Conservation (phyloP, 2,329 filamentous ascomycete genomes). For the Ceratocystis diversiconidia region DNA sequence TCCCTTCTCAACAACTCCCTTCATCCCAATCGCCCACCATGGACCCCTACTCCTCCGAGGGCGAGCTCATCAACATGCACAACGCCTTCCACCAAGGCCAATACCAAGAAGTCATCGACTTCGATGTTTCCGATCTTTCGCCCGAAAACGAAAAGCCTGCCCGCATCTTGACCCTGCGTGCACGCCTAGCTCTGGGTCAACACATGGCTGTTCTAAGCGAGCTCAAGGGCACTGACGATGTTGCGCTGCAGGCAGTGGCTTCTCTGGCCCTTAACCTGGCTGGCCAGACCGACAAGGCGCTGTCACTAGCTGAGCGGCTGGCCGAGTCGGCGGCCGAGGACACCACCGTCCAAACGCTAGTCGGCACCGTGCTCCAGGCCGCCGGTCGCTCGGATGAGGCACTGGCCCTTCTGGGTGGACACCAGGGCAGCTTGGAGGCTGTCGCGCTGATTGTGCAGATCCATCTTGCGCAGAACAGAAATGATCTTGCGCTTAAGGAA, state of each 20-base stretch:
- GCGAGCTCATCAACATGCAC: slow-evolving; percentile 58
- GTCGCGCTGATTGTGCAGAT: slow-evolving; percentile 86
- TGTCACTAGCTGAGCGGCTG: slow-evolving; percentile 51
- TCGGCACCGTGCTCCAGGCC: slow-evolving; percentile 67
- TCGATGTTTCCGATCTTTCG: slow-evolving; percentile 67
- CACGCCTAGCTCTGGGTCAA: slow-evolving; percentile 70
- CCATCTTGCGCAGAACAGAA: slow-evolving; percentile 78
- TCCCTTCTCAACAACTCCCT: slow-evolving; percentile 18
- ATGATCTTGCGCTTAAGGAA: slow-evolving; percentile 82
- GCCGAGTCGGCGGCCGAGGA: slow-evolving; percentile 56
- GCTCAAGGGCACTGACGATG: slow-evolving; percentile 43
- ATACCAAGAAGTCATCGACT: slow-evolving; percentile 74
- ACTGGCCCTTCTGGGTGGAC: slow-evolving; percentile 60
- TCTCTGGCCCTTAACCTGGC: slow-evolving; percentile 55
- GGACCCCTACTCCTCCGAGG: slow-evolving; percentile 58
- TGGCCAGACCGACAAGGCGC: slow-evolving; percentile 48
- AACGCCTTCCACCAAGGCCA: slow-evolving; percentile 65
- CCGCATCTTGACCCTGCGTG: slow-evolving; percentile 64
- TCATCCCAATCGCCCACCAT: slow-evolving; percentile 30
- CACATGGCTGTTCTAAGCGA: slow-evolving; percentile 57
- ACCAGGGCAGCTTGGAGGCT: slow-evolving; percentile 68
- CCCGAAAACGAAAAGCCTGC: slow-evolving; percentile 63
- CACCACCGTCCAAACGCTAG: slow-evolving; percentile 63
- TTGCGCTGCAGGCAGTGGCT: slow-evolving; percentile 62
- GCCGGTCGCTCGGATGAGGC: slow-evolving; percentile 77